Evolutionary conservation across 2,329 filamentous ascomycete genomes (phyloP), one percentile per base, ranked within the genome.

Genomic region (Lasiodiplodia sp.): DNA sequence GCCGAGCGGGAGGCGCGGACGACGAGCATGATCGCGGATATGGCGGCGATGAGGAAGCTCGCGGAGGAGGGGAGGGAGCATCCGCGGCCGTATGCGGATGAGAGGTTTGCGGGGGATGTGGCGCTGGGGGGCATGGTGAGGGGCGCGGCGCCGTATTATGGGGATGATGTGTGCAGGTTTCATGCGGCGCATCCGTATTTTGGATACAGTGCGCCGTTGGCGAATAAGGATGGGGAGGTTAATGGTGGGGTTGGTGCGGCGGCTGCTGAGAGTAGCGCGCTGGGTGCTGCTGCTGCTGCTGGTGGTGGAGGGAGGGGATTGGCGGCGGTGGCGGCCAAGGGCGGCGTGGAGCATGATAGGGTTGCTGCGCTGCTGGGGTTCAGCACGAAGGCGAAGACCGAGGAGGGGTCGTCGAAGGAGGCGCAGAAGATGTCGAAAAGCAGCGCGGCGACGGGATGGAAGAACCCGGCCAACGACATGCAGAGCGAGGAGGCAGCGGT

Each of bases 41-140:
- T 63, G 23, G 40, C 58, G 25, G 25, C 4, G 4, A 12, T 40
- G 23, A 14, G 34, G n/a, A 14, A n/a, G 55, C 55, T 31, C 23
- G 12, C 14, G 6, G n/a, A 2, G 1, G 21, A 12, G n/a, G n/a
- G 1, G 10, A 2, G 21, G n/a, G 18, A 34, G 23, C 57, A 62
- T 2, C 57, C 57, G 6, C 25, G 57, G 8, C 38, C n/a, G n/a
- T 62, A 49, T 28, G 58, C 44, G 16, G 58, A 63, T 40, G 58
- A 63, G 40, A 11, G 14, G 25, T 63, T 63, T 25, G 40, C 40
- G 4, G 58, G 58, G 11, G 58, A 51, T 21, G 2, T 12, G 7
- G 25, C 44, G 16, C 40, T 63, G 14, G 58, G 58, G 18, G 58
- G 58, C 10, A 2, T 2, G 5, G 44, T 47, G 8, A 8, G 7